phyloP scores from a whole-genome alignment of 2,329 filamentous ascomycete species.

The Aspergillus ruber region DNA sequence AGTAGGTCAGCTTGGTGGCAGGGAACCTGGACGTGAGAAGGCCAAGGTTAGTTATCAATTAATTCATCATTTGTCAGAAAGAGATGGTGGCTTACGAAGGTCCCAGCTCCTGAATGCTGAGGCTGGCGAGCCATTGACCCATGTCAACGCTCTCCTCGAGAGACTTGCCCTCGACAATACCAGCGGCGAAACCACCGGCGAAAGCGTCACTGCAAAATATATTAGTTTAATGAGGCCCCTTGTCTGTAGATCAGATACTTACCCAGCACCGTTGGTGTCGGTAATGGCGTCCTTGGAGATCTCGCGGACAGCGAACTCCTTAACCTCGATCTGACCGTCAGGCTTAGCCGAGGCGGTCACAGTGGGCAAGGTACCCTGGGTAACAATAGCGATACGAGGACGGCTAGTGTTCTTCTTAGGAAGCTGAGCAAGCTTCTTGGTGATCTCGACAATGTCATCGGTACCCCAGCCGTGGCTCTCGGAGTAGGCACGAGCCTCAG shows the following conservation, averaged over 20 bases:
- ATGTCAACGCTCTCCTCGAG: slow-evolving; percentile 76
- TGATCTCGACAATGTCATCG: slow-evolving; percentile 77
- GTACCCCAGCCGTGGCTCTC: slow-evolving; percentile 69
- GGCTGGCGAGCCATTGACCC: slow-evolving; percentile 91
- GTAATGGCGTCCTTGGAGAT: slow-evolving; percentile 75
- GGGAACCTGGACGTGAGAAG: slow-evolving; percentile 55
- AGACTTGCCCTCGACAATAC: slow-evolving; percentile 75
- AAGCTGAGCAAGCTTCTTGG: slow-evolving; percentile 74
- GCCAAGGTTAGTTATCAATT: slow-evolving; percentile 12
- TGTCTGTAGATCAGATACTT: slow-evolving; percentile 18
- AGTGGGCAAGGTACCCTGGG: slow-evolving; percentile 88
- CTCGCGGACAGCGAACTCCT: slow-evolving; percentile 72
- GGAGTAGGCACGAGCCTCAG: slow-evolving; percentile 82
- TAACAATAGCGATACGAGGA: slow-evolving; percentile 82
- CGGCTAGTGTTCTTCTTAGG: slow-evolving; percentile 87
- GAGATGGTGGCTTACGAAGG: slow-evolving; percentile 67
- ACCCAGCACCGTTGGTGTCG: slow-evolving; percentile 91
- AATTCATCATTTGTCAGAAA: not conserved
- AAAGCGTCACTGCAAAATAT: slow-evolving; percentile 67
- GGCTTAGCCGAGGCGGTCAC: slow-evolving; percentile 69
- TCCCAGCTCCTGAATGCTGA: slow-evolving; percentile 91
- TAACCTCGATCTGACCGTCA: slow-evolving; percentile 57
- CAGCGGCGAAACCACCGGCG: slow-evolving; percentile 86
- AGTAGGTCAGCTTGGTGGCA: slow-evolving; percentile 73
- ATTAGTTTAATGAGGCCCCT: not conserved